These are phyloP conservation scores for Zygosaccharomyces sapae DNA, from an alignment of 1,139 yeast genomes.

Conservation along the genomic window DNA sequence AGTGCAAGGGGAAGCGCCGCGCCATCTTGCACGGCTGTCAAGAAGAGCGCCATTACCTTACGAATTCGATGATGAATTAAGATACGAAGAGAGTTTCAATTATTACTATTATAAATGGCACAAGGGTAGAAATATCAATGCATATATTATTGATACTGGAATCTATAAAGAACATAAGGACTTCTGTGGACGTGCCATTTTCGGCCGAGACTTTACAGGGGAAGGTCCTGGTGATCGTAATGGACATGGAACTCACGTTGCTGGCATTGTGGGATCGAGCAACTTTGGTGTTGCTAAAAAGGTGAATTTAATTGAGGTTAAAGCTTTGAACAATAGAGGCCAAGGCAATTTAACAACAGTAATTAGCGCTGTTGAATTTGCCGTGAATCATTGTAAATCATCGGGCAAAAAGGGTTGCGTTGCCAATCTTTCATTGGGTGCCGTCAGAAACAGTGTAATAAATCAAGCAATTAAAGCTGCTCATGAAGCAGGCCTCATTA, in stretches of 20 bases:
- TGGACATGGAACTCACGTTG: slow-evolving; percentile 85
- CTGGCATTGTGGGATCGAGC: slow-evolving; percentile 75
- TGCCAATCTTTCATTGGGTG: slow-evolving; percentile 78
- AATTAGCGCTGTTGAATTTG: slow-evolving; percentile 66
- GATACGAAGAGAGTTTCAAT: slow-evolving; percentile 28
- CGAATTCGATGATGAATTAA: slow-evolving; percentile 23
- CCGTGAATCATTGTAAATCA: slow-evolving; percentile 53
- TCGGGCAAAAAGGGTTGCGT: slow-evolving; percentile 48
- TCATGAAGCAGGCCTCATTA: slow-evolving; percentile 60
- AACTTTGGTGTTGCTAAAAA: slow-evolving; percentile 78
- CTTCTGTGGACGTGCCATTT: slow-evolving; percentile 56
- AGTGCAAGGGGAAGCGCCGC: slow-evolving; percentile 54
- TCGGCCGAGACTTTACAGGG: slow-evolving; percentile 58
- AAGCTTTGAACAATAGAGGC: slow-evolving; percentile 62
- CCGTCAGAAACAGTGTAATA: slow-evolving; percentile 58
- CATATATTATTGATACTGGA: slow-evolving; percentile 79
- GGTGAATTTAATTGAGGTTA: slow-evolving; percentile 60
- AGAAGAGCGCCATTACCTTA: slow-evolving; percentile 43
- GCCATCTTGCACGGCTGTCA: slow-evolving; percentile 65
- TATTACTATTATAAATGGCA: slow-evolving; percentile 45
- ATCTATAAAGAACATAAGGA: slow-evolving; percentile 55
- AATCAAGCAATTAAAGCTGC: slow-evolving; percentile 75
- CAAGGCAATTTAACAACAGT: slow-evolving; percentile 66
- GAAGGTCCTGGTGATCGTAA: slow-evolving; percentile 61
- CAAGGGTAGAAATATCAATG: slow-evolving; percentile 54